Base-by-base conservation (phyloP, 768 basidiomycete genomes). In the Hygrophoropsis aurantiaca region DNA sequence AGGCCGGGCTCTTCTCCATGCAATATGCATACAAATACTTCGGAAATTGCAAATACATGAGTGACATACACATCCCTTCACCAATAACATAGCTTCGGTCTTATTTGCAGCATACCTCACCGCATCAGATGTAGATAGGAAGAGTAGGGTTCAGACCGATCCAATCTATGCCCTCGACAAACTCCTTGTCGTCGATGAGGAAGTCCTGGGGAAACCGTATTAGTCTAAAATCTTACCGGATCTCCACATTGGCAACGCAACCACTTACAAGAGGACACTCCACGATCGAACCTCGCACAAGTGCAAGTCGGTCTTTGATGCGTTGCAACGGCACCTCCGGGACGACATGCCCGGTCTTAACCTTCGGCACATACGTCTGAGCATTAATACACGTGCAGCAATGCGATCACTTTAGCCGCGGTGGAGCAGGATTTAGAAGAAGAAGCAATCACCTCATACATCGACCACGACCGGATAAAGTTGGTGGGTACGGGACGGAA, bases 401-500 rank as follows among this genome's bases (percentile, higher is more conserved):
- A 37, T 40, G 24, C 16, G 37, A 42, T 27, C 39, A n/a, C 25
- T 39, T 40, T 27, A 40, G 32, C 24, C 20, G 37, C 24, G 44
- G 26, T 25, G 39, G 19, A 20, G 44, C 4, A 18, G 51, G 27
- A 8, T 15, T 42, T 25, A 5, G 19, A 23, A 54, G 38, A 42
- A 33, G 24, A 23, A 18, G 7, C 34, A 46, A 46, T 65, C 80
- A 87, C 88, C 42, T 87, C 83, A 61, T 94, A 95, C 4, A 81
- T 79, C 8, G 77, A 69, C 91, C 90, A 94, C 46, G 76, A 75
- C 51, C 84, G 76, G 41, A 94, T 86, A 21, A 86, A 66, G 67
- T 97, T 92, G 11, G 83, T 86, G 3, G 93, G 92, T 13, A 91
- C 81, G n/a, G 88, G 84, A 33, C 83, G 77, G 75, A 95, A 97